phyloP scores from a whole-genome alignment of 2,329 filamentous ascomycete species.

The Huntiella abstrusa region DNA sequence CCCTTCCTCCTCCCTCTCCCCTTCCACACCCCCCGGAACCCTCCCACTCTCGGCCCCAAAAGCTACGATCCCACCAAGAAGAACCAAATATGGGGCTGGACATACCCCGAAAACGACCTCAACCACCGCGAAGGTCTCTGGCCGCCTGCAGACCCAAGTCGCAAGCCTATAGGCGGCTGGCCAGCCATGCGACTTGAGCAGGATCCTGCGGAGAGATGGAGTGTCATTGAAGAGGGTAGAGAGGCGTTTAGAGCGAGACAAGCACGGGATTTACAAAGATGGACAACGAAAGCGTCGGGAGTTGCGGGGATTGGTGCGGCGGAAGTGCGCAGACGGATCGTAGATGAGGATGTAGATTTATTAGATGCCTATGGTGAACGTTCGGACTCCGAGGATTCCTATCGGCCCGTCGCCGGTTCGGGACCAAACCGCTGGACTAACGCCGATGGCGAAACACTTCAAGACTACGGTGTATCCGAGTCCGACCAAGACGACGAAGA shows the following conservation, averaged over 20 bases:
- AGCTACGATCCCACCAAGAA: slow-evolving; percentile 16
- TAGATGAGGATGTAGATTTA: slow-evolving; percentile 26
- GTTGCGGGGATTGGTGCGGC: slow-evolving; percentile 36
- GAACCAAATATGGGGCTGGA: slow-evolving; percentile 26
- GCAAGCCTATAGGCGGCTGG: slow-evolving; percentile 27
- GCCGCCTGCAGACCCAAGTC: slow-evolving; percentile 46
- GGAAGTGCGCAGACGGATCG: slow-evolving; percentile 11
- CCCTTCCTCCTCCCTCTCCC: slow-evolving; percentile 51
- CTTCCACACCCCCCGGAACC: slow-evolving; percentile 27
- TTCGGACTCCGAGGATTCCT: slow-evolving; percentile 31
- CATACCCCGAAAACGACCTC: slow-evolving; percentile 59
- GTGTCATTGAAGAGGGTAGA: slow-evolving; percentile 24
- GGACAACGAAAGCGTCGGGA: slow-evolving; percentile 22
- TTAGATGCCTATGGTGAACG: slow-evolving; percentile 23
- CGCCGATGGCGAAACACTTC: slow-evolving; percentile 52
- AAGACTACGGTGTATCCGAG: slow-evolving; percentile 66
- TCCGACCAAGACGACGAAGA: slow-evolving; percentile 30
- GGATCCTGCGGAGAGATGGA: slow-evolving; percentile 15
- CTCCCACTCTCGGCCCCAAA: slow-evolving; percentile 18
- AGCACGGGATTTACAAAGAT: slow-evolving; percentile 25
- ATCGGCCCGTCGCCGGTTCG: no score
- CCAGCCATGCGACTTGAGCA: slow-evolving; percentile 17
- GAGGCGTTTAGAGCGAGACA: slow-evolving; percentile 32
- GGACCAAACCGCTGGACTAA: slow-evolving; percentile 40
- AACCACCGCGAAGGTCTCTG: slow-evolving; percentile 43